phyloP scores from a whole-genome alignment of 2,329 filamentous ascomycete species.

The Madurella fahalii region DNA sequence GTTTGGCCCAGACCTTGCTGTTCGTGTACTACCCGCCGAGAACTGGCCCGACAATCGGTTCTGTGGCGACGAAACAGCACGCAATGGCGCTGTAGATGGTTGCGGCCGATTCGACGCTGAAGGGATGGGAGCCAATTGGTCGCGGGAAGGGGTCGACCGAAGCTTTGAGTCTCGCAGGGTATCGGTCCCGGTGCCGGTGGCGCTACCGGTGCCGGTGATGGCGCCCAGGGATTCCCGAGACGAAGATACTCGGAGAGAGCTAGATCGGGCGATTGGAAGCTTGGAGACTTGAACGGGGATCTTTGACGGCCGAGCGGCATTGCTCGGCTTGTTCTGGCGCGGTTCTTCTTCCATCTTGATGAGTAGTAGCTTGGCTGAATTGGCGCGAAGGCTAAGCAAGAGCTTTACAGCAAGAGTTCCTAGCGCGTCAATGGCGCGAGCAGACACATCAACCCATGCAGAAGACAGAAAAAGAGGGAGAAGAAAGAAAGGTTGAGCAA shows the following conservation, averaged over 20 bases:
- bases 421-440: too few relatives aligned
- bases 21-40: constrained; percentile 5
- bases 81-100: constrained; percentile 16
- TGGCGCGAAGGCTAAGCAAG: not conserved
- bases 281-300: constrained; percentile 24
- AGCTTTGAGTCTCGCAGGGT: constrained; percentile 38
- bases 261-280: constrained; percentile 24
- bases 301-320: constrained; percentile 25
- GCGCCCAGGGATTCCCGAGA: constrained; percentile 21
- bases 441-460: not conserved
- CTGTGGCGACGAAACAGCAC: constrained; percentile 21
- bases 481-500: not conserved
- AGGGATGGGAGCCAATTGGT: constrained; percentile 31
- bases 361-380: not conserved
- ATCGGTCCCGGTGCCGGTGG: not conserved
- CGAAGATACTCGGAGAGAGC: constrained; percentile 20
- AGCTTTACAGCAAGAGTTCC: not conserved
- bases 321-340: constrained; percentile 20
- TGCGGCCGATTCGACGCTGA: constrained; percentile 7
- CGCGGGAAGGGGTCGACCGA: constrained; percentile 38
- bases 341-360: constrained; percentile 22
- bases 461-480: not conserved
- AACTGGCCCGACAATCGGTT: constrained; percentile 11
- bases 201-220: constrained; percentile 2
- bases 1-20: constrained; percentile 6